phyloP scores from a whole-genome alignment of 1,139 yeast genomes.

The Hemisphaericaspora lyxosophila region DNA sequence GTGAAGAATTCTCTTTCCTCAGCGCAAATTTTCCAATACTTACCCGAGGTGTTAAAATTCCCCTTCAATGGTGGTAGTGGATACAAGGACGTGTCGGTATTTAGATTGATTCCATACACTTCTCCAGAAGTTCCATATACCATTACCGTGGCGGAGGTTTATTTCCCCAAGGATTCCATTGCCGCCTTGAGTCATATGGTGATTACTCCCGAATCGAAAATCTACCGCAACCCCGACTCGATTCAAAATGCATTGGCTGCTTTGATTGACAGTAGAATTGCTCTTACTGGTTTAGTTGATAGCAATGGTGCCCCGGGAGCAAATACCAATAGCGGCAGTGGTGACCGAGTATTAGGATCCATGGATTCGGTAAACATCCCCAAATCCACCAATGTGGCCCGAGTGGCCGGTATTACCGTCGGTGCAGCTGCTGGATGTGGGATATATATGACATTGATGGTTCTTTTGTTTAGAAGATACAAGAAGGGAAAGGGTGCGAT shows the following conservation, averaged over 20 bases:
- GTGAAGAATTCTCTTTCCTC: constrained; percentile 65
- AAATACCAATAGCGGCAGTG: constrained; percentile 16
- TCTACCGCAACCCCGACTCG: constrained; percentile 51
- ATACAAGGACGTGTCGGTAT: constrained; percentile 48
- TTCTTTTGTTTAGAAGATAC: constrained; percentile 39
- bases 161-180: constrained; percentile 57
- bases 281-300: constrained; percentile 51
- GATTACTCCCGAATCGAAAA: constrained; percentile 40
- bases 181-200: constrained; percentile 45
- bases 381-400: constrained; percentile 31
- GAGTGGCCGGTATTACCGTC: constrained; percentile 57
- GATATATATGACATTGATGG: constrained; percentile 55
- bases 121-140: constrained; percentile 53
- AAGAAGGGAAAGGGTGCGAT: constrained; percentile 27
- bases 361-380: constrained; percentile 31
- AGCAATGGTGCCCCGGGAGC: constrained; percentile 14
- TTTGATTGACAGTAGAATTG: constrained; percentile 64
- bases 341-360: constrained; percentile 37
- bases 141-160: constrained; percentile 75
- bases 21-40: constrained; percentile 72
- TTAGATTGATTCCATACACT: constrained; percentile 64
- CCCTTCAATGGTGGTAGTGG: constrained; percentile 44
- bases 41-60: constrained; percentile 55
- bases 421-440: constrained; percentile 71
- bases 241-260: constrained; percentile 50